Conservation (phyloP, 805 yeast genomes). For the Monosporozyma yasuniensis region DNA sequence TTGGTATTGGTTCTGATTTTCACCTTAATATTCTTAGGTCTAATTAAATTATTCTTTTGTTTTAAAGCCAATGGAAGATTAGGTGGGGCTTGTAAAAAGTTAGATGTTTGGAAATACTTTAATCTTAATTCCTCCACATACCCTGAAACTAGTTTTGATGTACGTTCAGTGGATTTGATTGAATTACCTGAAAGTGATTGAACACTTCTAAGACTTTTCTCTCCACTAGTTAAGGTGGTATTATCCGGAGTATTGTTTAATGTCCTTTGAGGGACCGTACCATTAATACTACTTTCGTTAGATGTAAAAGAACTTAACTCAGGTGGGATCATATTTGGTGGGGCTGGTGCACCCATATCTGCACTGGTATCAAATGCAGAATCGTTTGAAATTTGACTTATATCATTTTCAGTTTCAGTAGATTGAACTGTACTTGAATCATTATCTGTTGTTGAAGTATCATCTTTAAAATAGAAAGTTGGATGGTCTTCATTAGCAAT, state of each 20-base stretch:
- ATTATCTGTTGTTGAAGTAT: constrained; percentile 6
- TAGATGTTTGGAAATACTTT: constrained; percentile 27
- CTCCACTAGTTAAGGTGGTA: neutral
- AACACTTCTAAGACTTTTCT: neutral
- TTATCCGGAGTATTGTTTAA: neutral
- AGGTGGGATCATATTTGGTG: neutral
- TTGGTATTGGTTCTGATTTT: constrained; percentile 28
- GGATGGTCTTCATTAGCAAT: constrained; percentile 27
- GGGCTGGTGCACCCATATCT: neutral
- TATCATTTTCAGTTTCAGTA: neutral
- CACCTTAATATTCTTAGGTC: constrained; percentile 29
- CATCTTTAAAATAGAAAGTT: constrained; percentile 18
- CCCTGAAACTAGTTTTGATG: constrained; percentile 25
- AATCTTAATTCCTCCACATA: constrained; percentile 28
- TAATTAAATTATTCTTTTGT: constrained; percentile 25
- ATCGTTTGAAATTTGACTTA: neutral
- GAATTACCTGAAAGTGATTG: neutral
- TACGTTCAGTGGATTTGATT: constrained; percentile 13
- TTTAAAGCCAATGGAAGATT: constrained; percentile 27
- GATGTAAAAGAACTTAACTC: neutral
- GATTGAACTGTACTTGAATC: neutral
- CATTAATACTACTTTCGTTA: neutral
- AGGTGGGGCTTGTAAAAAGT: constrained; percentile 31
- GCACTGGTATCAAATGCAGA: neutral
- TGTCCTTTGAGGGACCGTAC: neutral